Evolutionary conservation across 192 early-diverging fungal species (phyloP).

Genomic region (Radiomyces spectabilis): DNA sequence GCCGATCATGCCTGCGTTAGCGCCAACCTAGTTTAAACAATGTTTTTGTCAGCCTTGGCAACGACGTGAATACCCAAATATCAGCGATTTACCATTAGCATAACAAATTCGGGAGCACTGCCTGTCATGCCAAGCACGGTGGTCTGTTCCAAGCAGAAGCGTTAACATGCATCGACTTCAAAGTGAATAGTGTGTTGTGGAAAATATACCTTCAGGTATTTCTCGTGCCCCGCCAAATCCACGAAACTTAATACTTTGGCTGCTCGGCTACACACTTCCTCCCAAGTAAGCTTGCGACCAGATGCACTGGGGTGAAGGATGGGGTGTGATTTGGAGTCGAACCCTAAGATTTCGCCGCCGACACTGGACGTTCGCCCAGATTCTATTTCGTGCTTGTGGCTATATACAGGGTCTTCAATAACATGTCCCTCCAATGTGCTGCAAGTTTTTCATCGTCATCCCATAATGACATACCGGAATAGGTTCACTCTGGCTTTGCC

Average conservation of each 20-base stretch:
- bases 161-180: too few species aligned
- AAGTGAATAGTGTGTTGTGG: too few species aligned
- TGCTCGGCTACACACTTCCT: slow-evolving; percentile 67
- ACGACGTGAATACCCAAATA: slow-evolving; percentile 5
- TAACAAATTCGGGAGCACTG: slow-evolving; percentile 83
- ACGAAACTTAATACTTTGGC: slow-evolving; percentile 70
- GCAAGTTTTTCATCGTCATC: too few species aligned
- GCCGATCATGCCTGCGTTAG: slow-evolving; percentile 85
- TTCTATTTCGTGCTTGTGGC: slow-evolving; percentile 88
- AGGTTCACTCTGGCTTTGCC: slow-evolving; percentile 86
- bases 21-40: slow-evolving; percentile 32
- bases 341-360: slow-evolving; percentile 87
- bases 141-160: slow-evolving; percentile 39
- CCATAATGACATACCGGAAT: slow-evolving; percentile 63
- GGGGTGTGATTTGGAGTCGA: slow-evolving; percentile 58
- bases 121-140: slow-evolving; percentile 96
- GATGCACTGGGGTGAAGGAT: slow-evolving; percentile 38
- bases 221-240: slow-evolving; percentile 88
- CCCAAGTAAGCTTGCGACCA: slow-evolving; percentile 69
- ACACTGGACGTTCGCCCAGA: slow-evolving; percentile 85
- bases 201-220: slow-evolving; percentile 84
- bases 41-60: too few species aligned
- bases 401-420: too few species aligned
- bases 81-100: slow-evolving; percentile 60
- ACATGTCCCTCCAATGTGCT: too few species aligned